A percentile compares a stretch with the other conserved stretches of the same genome.
phyloP scores from a whole-genome alignment of 192 early-diverging fungal species.

The Dissophora ornata region DNA sequence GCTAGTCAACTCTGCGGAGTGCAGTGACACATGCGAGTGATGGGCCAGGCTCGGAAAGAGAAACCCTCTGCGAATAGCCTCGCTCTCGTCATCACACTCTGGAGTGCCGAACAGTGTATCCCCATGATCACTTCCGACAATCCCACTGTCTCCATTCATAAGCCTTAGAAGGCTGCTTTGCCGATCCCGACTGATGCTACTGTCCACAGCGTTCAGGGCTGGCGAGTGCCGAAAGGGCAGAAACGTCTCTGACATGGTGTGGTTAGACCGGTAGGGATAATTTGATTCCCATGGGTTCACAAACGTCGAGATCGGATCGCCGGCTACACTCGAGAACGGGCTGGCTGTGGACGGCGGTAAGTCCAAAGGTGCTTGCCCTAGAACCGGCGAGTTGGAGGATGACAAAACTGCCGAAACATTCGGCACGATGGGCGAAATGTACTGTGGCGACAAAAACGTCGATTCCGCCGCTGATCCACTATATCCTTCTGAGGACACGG shows the following conservation, averaged over 20 bases:
- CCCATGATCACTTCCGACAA: background rate
- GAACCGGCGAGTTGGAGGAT: background rate
- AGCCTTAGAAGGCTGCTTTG: slow-evolving; percentile 37
- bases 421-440: background rate
- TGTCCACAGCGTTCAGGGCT: background rate
- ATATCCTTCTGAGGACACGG: background rate
- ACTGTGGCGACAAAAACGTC: slow-evolving; percentile 2
- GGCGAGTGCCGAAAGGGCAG: slow-evolving; percentile 20
- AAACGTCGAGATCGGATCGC: slow-evolving; percentile 4
- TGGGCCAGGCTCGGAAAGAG: slow-evolving; percentile 20
- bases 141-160: slow-evolving; percentile 21
- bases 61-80: slow-evolving; percentile 33
- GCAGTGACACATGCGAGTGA: background rate
- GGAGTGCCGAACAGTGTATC: background rate
- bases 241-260: slow-evolving; percentile 31
- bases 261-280: slow-evolving; percentile 13
- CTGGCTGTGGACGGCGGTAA: background rate
- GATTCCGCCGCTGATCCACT: background rate
- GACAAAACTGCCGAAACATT: background rate
- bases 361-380: background rate
- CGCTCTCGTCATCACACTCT: slow-evolving; percentile 13
- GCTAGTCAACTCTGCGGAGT: background rate
- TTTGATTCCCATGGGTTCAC: slow-evolving; percentile 47
- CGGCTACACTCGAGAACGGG: background rate
- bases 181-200: background rate